A percentile compares a stretch with the other conserved stretches of the same genome.
Conservation (phyloP, 495 filamentous ascomycete species). For the Evernia prunastri region DNA sequence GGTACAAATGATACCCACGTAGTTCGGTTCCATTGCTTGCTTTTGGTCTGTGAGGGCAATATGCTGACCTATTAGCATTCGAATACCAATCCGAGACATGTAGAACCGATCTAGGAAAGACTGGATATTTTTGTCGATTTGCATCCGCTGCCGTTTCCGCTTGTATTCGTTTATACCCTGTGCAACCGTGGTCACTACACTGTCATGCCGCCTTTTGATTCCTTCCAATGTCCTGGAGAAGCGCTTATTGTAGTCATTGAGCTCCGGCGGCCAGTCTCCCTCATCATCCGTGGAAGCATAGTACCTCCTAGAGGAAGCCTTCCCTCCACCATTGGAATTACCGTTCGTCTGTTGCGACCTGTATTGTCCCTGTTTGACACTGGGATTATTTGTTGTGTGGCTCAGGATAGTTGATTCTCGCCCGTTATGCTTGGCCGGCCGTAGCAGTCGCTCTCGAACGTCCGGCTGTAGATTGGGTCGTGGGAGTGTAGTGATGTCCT, state of each 20-base stretch:
- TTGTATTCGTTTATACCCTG: slow-evolving; percentile 98
- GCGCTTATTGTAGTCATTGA: slow-evolving; percentile 86
- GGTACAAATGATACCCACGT: slow-evolving; percentile 98
- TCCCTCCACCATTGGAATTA: slow-evolving; percentile 48
- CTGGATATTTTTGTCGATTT: slow-evolving; percentile 95
- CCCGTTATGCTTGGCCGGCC: slow-evolving; percentile 57
- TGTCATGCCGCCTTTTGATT: slow-evolving; percentile 93
- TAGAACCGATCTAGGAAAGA: slow-evolving; percentile 97
- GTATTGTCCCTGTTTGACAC: slow-evolving; percentile 81
- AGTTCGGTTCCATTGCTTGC: slow-evolving; percentile 77
- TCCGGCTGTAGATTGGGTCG: slow-evolving; percentile 70
- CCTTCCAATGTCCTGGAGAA: slow-evolving; percentile 79
- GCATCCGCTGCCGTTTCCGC: slow-evolving; percentile 90
- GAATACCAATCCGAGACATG: slow-evolving; percentile 99
- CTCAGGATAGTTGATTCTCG: slow-evolving; percentile 60
- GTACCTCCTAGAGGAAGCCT: slow-evolving; percentile 64
- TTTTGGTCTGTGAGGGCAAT: slow-evolving; percentile 92
- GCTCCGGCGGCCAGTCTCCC: slow-evolving; percentile 87
- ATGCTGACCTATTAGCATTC: slow-evolving; percentile 98
- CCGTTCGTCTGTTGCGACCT: slow-evolving; percentile 52
- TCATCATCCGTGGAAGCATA: slow-evolving; percentile 86
- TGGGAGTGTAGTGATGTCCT: slow-evolving; percentile 78
- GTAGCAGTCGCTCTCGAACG: slow-evolving; percentile 69
- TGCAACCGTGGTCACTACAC: slow-evolving; percentile 90
- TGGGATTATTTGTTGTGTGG: slow-evolving; percentile 82